A percentile compares a stretch with the other conserved stretches of the same genome.
Conservation (phyloP, 192 early-diverging fungal species). For the Dissophora globulifera region DNA sequence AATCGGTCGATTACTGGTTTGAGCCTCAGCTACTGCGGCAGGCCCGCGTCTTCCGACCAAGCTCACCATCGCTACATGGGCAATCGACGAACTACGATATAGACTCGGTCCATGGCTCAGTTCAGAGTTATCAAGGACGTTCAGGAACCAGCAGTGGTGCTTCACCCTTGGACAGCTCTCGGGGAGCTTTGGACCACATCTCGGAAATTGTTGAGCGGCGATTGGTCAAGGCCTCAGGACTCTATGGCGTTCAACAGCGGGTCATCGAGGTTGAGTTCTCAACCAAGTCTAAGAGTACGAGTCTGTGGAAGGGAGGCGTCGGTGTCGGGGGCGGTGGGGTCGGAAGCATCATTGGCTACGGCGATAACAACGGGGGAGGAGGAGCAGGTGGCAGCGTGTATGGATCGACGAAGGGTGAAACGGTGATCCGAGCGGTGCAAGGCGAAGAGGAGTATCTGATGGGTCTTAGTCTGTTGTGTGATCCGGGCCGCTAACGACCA, state of each 20-base stretch:
- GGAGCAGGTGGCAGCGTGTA: not conserved
- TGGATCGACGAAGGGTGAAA: slow-evolving; percentile 12
- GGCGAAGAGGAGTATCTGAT: slow-evolving; percentile 48
- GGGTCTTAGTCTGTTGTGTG: slow-evolving; percentile 41
- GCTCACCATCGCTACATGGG: slow-evolving; percentile 4
- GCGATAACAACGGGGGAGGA: not conserved
- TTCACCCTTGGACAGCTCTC: not conserved
- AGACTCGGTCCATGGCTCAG: slow-evolving; percentile 8
- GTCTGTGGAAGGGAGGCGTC: slow-evolving; percentile 32
- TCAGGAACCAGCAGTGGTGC: not conserved
- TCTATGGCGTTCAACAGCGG: slow-evolving; percentile 32
- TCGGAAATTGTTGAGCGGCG: slow-evolving; percentile 44
- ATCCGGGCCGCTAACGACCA: slow-evolving; percentile 12
- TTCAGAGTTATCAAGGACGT: not conserved
- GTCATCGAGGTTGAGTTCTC: slow-evolving; percentile 45
- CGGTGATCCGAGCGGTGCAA: slow-evolving; percentile 41
- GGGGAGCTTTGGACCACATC: slow-evolving; percentile 34
- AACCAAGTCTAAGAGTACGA: slow-evolving; percentile 6
- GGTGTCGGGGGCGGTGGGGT: not conserved
- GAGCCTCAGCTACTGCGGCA: slow-evolving; percentile 50
- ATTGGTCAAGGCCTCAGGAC: slow-evolving; percentile 39
- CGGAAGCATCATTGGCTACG: not conserved
- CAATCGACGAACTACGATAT: not conserved
- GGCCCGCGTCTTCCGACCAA: slow-evolving; percentile 46
- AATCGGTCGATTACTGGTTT: slow-evolving; percentile 57